Base-by-base conservation (phyloP, 495 filamentous ascomycete genomes). In the Penicillium riverlandense region DNA sequence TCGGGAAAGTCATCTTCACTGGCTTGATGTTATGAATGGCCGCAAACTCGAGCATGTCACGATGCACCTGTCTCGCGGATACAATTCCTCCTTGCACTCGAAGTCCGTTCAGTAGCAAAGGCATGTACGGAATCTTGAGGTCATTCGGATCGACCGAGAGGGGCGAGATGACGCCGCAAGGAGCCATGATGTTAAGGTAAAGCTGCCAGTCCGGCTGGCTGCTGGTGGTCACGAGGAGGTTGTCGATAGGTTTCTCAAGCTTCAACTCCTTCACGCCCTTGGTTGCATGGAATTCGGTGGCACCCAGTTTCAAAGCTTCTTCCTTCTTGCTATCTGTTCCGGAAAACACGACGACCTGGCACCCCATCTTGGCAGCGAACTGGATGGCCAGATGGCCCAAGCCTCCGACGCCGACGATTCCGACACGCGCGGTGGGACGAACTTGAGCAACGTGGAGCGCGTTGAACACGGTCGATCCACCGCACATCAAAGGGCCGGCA, bases 381-480 rank as follows among this genome's bases (percentile, higher is more conserved):
- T 82, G 77, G 36, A 85, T 80, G 1, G 80, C 81, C 38, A 83
- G 51, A 52, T 84, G 80, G 0, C 80, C 81, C 1, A 84, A 61
- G 1, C 82, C 82, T 11, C 81, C 81, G 7, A 84, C 57, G 8
- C 81, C 80, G 2, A 83, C 63, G 34, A 85, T 69, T 4, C 81
- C 80, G 13, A 84, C 80, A 0, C 70, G 67, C 30, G 77, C 62
- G 0, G 65, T 71, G 2, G 77, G 61, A 15, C 65, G 63, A 7
- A 71, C 62, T 22, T 57, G 57, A 29, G 67, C 64, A 7, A 59
- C 56, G 35, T 63, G 56, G 16, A 81, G 58, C 1, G 74, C 71
- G 37, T 70, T 71, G 58, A 66, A 65, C 8, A 78, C 75, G 8
- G 75, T 77, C 27, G 72, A 71, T 8, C 76, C 77, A 11, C 69